A percentile compares a stretch with the other conserved stretches of the same genome.
Conservation (phyloP, 2,329 filamentous ascomycete genomes). For the Neonectria ditissima region DNA sequence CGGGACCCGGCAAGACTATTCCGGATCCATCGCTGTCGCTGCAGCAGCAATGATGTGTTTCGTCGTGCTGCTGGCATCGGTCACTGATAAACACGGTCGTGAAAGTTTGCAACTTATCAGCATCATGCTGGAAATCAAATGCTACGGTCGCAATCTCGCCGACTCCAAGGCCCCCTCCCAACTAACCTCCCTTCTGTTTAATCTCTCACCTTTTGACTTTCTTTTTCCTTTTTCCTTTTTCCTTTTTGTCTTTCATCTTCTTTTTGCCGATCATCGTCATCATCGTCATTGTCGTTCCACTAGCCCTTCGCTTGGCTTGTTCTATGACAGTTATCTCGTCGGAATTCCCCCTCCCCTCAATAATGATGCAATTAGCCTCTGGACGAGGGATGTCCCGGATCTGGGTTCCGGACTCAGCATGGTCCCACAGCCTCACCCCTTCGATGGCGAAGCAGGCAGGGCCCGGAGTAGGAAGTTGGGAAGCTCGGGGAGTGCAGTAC, state of each 20-base stretch:
- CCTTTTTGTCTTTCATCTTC: conserved; percentile 17
- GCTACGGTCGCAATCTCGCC: not conserved
- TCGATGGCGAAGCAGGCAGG: conserved; percentile 9
- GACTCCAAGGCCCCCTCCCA: not conserved
- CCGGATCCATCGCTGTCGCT: not conserved
- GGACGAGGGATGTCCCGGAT: not conserved
- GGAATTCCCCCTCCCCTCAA: conserved; percentile 17
- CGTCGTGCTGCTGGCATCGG: not conserved
- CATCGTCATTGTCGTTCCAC: conserved; percentile 35
- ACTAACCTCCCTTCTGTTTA: not conserved
- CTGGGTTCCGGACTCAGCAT: not conserved
- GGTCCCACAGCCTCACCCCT: conserved; percentile 15
- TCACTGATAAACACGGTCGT: not conserved
- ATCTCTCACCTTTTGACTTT: conserved; percentile 18
- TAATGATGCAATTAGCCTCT: conserved; percentile 19
- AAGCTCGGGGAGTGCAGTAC: conserved; percentile 3
- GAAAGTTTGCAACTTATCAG: not conserved
- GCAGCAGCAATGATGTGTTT: not conserved
- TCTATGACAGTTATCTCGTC: conserved; percentile 11
- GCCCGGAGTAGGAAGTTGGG: conserved; percentile 6
- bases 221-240: conserved; percentile 19
- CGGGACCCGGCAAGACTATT: not conserved
- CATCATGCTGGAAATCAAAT: not conserved
- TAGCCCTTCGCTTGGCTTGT: conserved; percentile 35
- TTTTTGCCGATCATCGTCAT: conserved; percentile 33